Evolutionary conservation across 164 flowering plant genomes (phyloP).

Genomic region (Nymphaea colorata): DNA sequence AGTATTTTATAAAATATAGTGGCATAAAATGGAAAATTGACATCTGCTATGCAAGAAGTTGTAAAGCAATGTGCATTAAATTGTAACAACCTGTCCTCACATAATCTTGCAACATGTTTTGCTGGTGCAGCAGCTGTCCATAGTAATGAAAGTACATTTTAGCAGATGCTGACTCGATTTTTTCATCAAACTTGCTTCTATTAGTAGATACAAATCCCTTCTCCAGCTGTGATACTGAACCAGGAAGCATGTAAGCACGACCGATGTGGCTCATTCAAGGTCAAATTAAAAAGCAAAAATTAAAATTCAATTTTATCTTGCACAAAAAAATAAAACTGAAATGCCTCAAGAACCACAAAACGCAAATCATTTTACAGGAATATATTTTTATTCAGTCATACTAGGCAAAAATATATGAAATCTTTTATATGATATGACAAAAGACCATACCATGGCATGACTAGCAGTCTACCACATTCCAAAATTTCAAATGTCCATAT

Average conservation of each 20-base stretch:
- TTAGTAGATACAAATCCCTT: slow-evolving; percentile 46
- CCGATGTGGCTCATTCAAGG: neutral
- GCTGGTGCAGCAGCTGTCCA: slow-evolving; percentile 93
- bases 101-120: slow-evolving; percentile 97
- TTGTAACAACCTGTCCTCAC: slow-evolving; percentile 86
- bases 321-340: neutral
- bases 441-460: too few relatives aligned
- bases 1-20: neutral
- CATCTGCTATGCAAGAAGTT: slow-evolving; percentile 1
- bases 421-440: too few relatives aligned
- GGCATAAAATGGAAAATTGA: neutral
- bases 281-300: too few relatives aligned
- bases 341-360: neutral
- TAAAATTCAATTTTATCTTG: too few relatives aligned
- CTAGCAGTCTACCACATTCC: neutral
- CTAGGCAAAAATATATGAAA: too few relatives aligned
- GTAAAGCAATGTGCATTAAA: neutral
- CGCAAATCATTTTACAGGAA: neutral
- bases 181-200: slow-evolving; percentile 82
- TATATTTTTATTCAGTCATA: too few relatives aligned
- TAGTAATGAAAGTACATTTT: slow-evolving; percentile 99
- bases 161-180: slow-evolving; percentile 90
- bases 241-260: neutral
- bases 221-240: slow-evolving; percentile 35
- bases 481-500: neutral